Conservation (phyloP, 106 monocot genomes). For the Ottelia alismoides region DNA sequence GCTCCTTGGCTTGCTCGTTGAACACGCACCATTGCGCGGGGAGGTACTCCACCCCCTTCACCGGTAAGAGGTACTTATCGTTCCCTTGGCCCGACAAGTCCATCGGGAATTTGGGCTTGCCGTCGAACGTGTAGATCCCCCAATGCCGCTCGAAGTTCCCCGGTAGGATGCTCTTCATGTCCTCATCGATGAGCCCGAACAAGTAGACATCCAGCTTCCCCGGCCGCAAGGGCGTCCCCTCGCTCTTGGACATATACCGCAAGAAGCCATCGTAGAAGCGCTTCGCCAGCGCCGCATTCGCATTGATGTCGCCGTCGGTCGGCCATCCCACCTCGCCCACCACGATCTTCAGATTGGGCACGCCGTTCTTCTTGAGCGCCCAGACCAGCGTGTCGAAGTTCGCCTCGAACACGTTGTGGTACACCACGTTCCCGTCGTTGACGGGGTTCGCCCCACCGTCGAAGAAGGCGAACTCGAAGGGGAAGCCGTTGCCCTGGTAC, state of each 20-base stretch:
- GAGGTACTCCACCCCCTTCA: slow-evolving; percentile 7
- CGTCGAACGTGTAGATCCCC: slow-evolving; percentile 15
- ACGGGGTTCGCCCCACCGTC: slow-evolving; percentile 6
- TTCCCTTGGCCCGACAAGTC: slow-evolving; percentile 8
- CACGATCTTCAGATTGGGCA: slow-evolving; percentile 5
- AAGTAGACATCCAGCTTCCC: neutral
- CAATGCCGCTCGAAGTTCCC: slow-evolving; percentile 17
- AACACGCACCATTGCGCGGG: slow-evolving; percentile 11
- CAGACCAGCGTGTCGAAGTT: slow-evolving; percentile 13
- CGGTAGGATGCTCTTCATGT: slow-evolving; percentile 9
- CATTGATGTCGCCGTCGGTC: slow-evolving; percentile 8
- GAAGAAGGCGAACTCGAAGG: slow-evolving; percentile 14
- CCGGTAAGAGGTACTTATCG: neutral
- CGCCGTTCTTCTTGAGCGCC: slow-evolving; percentile 1
- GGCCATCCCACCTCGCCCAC: slow-evolving; percentile 20
- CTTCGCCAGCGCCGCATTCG: neutral
- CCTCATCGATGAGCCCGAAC: slow-evolving; percentile 15
- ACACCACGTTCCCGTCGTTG: slow-evolving; percentile 1
- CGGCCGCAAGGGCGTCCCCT: slow-evolving; percentile 5
- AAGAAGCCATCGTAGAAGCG: slow-evolving; percentile 10
- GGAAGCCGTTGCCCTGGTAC: slow-evolving; percentile 5
- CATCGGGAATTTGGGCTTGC: slow-evolving; percentile 11
- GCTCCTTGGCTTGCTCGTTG: slow-evolving; percentile 4
- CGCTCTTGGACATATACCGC: neutral
- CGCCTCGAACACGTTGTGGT: slow-evolving; percentile 16